Evolutionary conservation across 129 eudicot genomes (phyloP), one percentile per base, ranked within the genome.

Genomic region (Chrysanthemum seticuspe): DNA sequence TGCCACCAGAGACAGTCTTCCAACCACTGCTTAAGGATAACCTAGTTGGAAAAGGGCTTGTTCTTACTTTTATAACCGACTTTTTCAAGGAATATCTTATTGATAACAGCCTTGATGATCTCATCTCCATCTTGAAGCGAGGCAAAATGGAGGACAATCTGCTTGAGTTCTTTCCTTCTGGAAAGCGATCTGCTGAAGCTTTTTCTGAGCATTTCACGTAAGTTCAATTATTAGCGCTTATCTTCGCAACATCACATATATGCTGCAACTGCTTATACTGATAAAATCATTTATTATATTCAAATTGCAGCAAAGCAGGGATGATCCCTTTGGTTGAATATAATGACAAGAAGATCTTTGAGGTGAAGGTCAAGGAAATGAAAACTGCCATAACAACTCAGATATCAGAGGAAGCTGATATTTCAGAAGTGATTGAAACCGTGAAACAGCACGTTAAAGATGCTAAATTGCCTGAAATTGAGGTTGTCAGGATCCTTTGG

Each of bases 11-110:
- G 96, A 90, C 97, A 2, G 97, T 94, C 18, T 85, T 94, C 82
- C 99, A 94, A 78, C 99, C 99, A 13, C 85, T 94, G 48, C 99
- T 90, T 84, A 94, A 94, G 82, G 99, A 94, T 79, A 94, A 90
- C 83, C 93, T 94, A 78, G 93, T 94, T 52, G 96, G 80, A 60
- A 94, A 94, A 85, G 99, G 99, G 83, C 87, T 94, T 25, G 99
- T 94, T 68, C 91, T 94, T 50, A 68, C 96, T 6, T 94, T 94
- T 34, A 85, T 94, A 66, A 94, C 99, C 12, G 97, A 95, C 55
- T 91, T 95, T 77, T 95, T 95, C 80, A 95, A 82, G 90, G 99
- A 95, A 75, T 95, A 90, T 86, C 87, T 95, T 67, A 87, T 95
- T 83, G 99, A 95, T 74, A 95, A 95, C 25, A 88, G 89, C 84